These are phyloP conservation scores for Salvia hispanica DNA, from an alignment of 257 asterid genomes.

Conservation along the genomic window DNA sequence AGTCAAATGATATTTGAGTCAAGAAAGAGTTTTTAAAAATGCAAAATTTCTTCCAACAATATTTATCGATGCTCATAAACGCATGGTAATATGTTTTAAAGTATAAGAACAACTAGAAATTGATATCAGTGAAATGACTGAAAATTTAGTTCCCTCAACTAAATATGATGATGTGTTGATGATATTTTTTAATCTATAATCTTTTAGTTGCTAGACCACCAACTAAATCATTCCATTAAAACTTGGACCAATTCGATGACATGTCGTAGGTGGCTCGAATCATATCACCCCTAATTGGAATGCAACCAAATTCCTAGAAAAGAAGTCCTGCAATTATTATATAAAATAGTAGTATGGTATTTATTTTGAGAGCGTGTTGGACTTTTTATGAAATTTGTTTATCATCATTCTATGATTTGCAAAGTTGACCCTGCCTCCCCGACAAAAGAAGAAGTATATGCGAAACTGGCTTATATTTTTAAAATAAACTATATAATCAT, in stretches of 20 bases:
- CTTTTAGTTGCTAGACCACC: neutral
- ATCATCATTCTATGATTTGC: neutral
- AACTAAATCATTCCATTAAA: neutral
- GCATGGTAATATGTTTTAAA: too few relatives aligned
- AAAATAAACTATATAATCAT: too few relatives aligned
- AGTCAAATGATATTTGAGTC: too few relatives aligned
- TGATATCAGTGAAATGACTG: too few relatives aligned
- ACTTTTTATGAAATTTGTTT: neutral
- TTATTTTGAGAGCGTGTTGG: neutral
- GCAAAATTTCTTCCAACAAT: too few relatives aligned
- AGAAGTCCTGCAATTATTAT: neutral
- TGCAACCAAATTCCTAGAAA: neutral
- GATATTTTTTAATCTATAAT: too few relatives aligned
- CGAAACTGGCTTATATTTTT: too few relatives aligned
- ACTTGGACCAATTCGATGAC: neutral
- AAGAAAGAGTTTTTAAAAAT: too few relatives aligned
- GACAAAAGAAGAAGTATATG: neutral
- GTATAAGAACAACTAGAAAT: too few relatives aligned
- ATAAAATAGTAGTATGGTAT: neutral
- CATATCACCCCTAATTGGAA: neutral
- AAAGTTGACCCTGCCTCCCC: slow-evolving; percentile 2
- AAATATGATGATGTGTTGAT: neutral
- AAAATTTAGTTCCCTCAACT: too few relatives aligned
- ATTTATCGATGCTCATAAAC: too few relatives aligned
- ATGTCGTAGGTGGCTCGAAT: neutral